These are phyloP conservation scores for Suillus lakei DNA, from an alignment of 768 basidiomycete genomes.

Conservation along the genomic window DNA sequence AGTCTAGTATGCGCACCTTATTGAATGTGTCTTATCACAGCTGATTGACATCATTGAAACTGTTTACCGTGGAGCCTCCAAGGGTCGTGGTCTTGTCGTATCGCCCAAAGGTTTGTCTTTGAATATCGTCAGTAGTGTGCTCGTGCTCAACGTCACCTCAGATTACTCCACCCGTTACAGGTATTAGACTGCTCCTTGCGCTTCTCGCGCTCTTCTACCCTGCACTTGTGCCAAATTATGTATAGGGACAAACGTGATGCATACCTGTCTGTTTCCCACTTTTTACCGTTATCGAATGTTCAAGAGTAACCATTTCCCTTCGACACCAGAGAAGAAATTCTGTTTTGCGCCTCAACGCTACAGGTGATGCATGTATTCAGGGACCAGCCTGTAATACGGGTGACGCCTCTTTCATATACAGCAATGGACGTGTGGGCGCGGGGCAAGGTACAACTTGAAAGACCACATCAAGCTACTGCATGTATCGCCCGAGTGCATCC, in stretches of 20 bases:
- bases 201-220: not conserved
- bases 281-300: not conserved
- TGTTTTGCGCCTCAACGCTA: not conserved
- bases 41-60: constrained; percentile 98
- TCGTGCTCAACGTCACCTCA: constrained; percentile 29
- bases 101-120: constrained; percentile 82
- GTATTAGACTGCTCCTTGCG: constrained; percentile 46
- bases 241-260: not conserved
- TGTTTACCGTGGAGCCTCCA: constrained; percentile 96
- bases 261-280: not conserved
- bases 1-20: too few species aligned
- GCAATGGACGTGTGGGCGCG: not conserved
- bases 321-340: not conserved
- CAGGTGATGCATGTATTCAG: not conserved
- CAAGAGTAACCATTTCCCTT: not conserved
- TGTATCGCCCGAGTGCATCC: too few species aligned
- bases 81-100: constrained; percentile 96
- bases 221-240: too few species aligned
- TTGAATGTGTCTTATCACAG: constrained; percentile 42
- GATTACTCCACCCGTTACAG: constrained; percentile 86
- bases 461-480: not conserved
- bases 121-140: constrained; percentile 5
- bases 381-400: too few species aligned
- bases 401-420: not conserved
- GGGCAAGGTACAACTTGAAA: not conserved